Conservation (phyloP, 2,329 filamentous ascomycete genomes). For the Alternaria incomplexa region DNA sequence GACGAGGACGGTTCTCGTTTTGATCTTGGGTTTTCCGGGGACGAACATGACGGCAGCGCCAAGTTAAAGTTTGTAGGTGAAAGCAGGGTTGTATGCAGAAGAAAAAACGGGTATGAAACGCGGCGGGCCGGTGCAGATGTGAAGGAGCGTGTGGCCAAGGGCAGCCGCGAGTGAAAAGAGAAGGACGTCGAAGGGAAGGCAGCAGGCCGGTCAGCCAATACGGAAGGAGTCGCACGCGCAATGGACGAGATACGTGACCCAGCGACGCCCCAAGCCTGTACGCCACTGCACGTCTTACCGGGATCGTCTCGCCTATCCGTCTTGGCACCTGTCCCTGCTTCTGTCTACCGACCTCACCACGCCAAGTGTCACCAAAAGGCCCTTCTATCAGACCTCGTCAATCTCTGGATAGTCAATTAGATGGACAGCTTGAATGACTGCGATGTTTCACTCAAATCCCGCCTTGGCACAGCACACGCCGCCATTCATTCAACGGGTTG, state of each 20-base stretch:
- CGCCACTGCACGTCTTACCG: conserved; percentile 27
- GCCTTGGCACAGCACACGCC: not conserved
- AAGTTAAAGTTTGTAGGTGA: conserved; percentile 2
- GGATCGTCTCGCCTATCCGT: conserved; percentile 18
- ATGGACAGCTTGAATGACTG: too few relatives aligned
- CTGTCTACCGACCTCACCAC: not conserved
- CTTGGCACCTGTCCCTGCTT: conserved; percentile 8
- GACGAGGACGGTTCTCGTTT: conserved; percentile 39
- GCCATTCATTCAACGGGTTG: not conserved
- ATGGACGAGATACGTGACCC: conserved; percentile 20
- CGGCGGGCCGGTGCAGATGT: conserved; percentile 10
- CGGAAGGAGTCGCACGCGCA: conserved; percentile 17
- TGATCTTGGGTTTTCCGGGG: conserved; percentile 42
- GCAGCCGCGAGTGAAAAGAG: conserved; percentile 5
- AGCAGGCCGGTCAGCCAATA: conserved; percentile 24
- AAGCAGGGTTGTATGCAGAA: conserved; percentile 7
- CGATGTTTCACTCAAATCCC: not conserved
- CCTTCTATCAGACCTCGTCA: not conserved
- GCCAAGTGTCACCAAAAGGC: not conserved
- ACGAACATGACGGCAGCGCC: conserved; percentile 35
- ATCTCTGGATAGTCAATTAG: not conserved
- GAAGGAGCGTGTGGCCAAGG: conserved; percentile 23
- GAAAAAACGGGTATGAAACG: not conserved
- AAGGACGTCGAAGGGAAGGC: conserved; percentile 17
- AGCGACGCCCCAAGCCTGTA: conserved; percentile 19